These are phyloP conservation scores for Neurospora hispaniola DNA, from an alignment of 495 filamentous ascomycete species.

Conservation along the genomic window DNA sequence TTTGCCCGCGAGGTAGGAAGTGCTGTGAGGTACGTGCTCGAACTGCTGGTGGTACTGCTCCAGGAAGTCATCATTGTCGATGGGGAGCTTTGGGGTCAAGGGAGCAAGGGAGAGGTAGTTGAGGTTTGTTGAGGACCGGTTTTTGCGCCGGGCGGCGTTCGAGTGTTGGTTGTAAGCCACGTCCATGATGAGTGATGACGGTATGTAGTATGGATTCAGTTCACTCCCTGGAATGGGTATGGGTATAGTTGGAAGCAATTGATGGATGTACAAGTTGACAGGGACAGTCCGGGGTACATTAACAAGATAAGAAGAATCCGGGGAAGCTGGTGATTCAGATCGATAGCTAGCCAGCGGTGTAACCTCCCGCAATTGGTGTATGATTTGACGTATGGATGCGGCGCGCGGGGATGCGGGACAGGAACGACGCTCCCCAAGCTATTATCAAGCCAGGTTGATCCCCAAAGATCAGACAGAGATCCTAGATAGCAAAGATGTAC, in stretches of 20 bases:
- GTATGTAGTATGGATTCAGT: background rate
- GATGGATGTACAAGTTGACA: background rate
- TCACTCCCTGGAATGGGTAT: background rate
- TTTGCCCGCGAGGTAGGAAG: conserved; percentile 43
- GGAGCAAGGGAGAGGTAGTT: conserved; percentile 51
- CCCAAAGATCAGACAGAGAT: background rate
- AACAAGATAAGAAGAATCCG: background rate
- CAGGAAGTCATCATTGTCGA: conserved; percentile 41
- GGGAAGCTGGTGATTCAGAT: conserved; percentile 1
- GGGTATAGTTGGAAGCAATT: background rate
- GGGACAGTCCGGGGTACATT: background rate
- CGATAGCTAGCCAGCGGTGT: background rate
- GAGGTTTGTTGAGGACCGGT: conserved; percentile 34
- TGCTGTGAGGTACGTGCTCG: conserved; percentile 11
- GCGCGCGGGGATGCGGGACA: background rate
- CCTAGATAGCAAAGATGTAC: background rate
- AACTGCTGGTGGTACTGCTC: conserved; percentile 10
- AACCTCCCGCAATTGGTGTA: background rate
- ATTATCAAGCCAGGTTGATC: background rate
- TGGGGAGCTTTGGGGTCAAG: conserved; percentile 54
- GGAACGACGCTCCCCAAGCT: background rate
- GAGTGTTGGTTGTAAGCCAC: conserved; percentile 43
- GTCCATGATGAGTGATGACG: conserved; percentile 33
- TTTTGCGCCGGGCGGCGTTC: conserved; percentile 35
- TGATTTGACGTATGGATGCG: background rate